Conservation (phyloP, 2,329 filamentous ascomycete species). For the Waltergamsia citrina region DNA sequence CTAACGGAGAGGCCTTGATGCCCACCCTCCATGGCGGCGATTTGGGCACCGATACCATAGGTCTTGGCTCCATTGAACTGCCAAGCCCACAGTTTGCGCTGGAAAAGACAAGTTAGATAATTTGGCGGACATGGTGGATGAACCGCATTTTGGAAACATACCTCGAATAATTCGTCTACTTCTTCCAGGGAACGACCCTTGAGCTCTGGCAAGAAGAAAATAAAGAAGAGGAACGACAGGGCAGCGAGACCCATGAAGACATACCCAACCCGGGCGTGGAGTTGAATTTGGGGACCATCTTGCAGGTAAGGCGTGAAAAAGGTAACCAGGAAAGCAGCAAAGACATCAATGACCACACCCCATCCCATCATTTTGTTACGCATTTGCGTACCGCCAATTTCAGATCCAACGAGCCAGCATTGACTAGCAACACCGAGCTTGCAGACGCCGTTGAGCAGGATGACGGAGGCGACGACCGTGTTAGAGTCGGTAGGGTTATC, state of each 20-base stretch:
- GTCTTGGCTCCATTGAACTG: conserved; percentile 4
- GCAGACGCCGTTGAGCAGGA: conserved; percentile 5
- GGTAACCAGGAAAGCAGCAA: conserved; percentile 10
- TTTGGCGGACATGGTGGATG: too few relatives aligned
- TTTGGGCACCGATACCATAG: conserved; percentile 2
- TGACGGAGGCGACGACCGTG: conserved; percentile 6
- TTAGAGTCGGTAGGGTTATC: conserved; percentile 5
- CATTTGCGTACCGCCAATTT: conserved; percentile 5
- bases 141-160: too few relatives aligned
- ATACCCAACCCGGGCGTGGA: conserved; percentile 9
- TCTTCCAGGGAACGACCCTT: conserved; percentile 14
- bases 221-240: conserved; percentile 8
- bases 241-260: conserved; percentile 9
- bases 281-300: conserved; percentile 7
- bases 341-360: conserved; percentile 7
- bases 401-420: conserved; percentile 4
- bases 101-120: too few relatives aligned
- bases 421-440: conserved; percentile 6
- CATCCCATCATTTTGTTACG: too few relatives aligned
- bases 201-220: conserved; percentile 12
- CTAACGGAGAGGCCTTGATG: too few relatives aligned
- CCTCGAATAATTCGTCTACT: conserved; percentile 13
- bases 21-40: conserved; percentile 2
- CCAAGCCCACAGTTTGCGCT: conserved; percentile 4
- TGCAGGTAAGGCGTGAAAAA: conserved; percentile 10